Evolutionary conservation across 371 early-diverging fungal genomes (phyloP).

Genomic region (Saksenaea oblongispora): DNA sequence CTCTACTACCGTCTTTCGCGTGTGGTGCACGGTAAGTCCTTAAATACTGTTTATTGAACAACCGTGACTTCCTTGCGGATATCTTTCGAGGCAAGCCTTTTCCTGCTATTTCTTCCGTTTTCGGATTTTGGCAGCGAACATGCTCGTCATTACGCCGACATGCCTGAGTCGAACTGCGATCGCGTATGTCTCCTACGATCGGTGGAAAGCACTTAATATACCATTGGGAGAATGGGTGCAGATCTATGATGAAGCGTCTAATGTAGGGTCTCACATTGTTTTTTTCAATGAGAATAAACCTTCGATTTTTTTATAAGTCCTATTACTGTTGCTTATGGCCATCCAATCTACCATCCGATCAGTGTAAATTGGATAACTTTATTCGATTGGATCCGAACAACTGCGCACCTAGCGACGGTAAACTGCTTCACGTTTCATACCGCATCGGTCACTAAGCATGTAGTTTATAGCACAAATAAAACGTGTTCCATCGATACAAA

Average conservation of each 20-base stretch:
- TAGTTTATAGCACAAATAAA: slow-evolving; percentile 4
- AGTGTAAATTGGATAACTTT: slow-evolving; percentile 13
- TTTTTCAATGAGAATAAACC: not conserved
- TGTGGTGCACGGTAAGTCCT: too few relatives aligned
- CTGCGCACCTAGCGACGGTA: not conserved
- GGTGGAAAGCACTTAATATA: slow-evolving; percentile 7
- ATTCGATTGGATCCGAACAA: slow-evolving; percentile 1
- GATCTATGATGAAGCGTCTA: slow-evolving; percentile 10
- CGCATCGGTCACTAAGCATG: not conserved
- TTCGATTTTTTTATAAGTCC: slow-evolving; percentile 1
- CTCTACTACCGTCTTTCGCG: too few relatives aligned
- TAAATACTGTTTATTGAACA: too few relatives aligned
- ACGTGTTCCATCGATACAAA: slow-evolving; percentile 9
- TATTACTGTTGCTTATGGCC: slow-evolving; percentile 41
- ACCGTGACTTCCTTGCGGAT: too few relatives aligned
- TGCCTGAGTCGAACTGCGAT: slow-evolving; percentile 20
- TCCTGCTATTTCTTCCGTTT: not conserved
- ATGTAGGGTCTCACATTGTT: not conserved
- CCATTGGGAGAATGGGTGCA: slow-evolving; percentile 27
- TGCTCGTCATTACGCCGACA: not conserved
- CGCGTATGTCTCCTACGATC: slow-evolving; percentile 23
- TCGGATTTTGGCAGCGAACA: not conserved
- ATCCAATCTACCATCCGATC: slow-evolving; percentile 15
- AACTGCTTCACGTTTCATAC: not conserved
- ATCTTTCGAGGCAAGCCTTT: not conserved